Evolutionary conservation across 2,329 filamentous ascomycete genomes (phyloP), one percentile per base, ranked within the genome.

Genomic region (Fusarium cicatricum): DNA sequence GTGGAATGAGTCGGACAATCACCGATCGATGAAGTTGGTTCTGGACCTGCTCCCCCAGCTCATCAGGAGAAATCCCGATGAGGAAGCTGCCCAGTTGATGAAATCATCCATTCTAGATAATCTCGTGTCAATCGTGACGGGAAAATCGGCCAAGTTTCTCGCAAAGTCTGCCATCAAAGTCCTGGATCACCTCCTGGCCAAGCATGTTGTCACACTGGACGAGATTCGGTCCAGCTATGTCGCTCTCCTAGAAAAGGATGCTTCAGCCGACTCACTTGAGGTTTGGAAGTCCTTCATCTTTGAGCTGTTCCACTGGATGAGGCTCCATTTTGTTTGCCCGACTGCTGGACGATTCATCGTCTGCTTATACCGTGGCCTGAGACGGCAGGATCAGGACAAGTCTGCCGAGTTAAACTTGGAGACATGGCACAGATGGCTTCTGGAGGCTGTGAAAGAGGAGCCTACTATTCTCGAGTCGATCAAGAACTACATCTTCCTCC

Each of bases 161-260:
- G 85, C 87, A 34, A 91, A 91, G 70, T 89, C 89, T 31, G 85
- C 87, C 7, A 82, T 92, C 57, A 87, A 88, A 67, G 83, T 83
- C 14, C 75, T 91, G 32, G 86, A 89, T 41, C 82, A 87, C 65
- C 83, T 92, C 52, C 69, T 92, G 4, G 76, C 79, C 41, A 91
- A 90, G 70, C 75, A 78, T 2, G 77, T 87, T 11, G 73, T 89
- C 21, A 76, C 75, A 65, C 65, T 82, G 51, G 69, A 76, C 51
- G 75, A 84, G 53, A 71, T 85, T 28, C 71, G 75, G 11, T 64
- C 67, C 14, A 77, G 73, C 19, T 85, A 84, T 60, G 62, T 74
- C 9, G 60, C 70, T n/a, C 71, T 77, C 14, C 70, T 77, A 14
- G 70, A 74, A 56, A 66, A 66, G 8, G 32, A 54, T 2, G 14